Evolutionary conservation across 2,329 filamentous ascomycete genomes (phyloP).

Genomic region (Microsporum audouinii): DNA sequence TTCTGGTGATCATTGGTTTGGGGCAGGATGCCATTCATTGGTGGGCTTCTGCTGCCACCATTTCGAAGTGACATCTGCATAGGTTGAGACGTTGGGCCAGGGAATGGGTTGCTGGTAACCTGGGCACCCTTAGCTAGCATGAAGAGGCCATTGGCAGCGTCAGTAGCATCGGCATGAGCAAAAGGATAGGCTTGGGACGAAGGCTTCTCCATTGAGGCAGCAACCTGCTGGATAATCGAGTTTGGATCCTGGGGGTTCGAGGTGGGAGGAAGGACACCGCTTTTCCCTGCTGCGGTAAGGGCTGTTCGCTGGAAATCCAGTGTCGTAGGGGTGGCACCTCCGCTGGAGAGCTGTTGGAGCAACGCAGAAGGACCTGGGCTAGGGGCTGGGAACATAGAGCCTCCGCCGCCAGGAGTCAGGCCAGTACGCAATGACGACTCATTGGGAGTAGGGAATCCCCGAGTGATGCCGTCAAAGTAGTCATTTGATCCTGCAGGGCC

Average conservation of each 20-base stretch:
- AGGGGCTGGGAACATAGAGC: conserved; percentile 91
- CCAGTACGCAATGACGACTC: conserved; percentile 83
- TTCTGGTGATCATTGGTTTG: not conserved
- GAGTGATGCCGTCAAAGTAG: conserved; percentile 78
- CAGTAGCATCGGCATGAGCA: conserved; percentile 78
- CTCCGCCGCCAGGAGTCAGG: conserved; percentile 84
- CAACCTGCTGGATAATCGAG: conserved; percentile 25
- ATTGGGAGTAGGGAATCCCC: conserved; percentile 80
- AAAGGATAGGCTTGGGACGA: conserved; percentile 53
- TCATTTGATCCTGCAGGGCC: conserved; percentile 63
- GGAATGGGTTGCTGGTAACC: conserved; percentile 45
- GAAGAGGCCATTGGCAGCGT: conserved; percentile 87
- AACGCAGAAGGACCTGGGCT: conserved; percentile 71
- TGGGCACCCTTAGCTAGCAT: conserved; percentile 64
- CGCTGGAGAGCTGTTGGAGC: conserved; percentile 63
- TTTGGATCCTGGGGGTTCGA: conserved; percentile 33
- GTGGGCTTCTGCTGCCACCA: conserved; percentile 37
- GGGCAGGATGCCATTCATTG: conserved; percentile 15
- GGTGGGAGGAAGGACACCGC: conserved; percentile 34
- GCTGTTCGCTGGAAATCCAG: conserved; percentile 92
- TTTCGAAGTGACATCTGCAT: conserved; percentile 37
- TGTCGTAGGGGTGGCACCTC: conserved; percentile 77
- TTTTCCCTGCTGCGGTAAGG: conserved; percentile 60
- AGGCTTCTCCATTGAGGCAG: conserved; percentile 37
- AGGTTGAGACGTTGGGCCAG: conserved; percentile 28